phyloP scores from a whole-genome alignment of 2,329 filamentous ascomycete species.

The Tolypocladium pustulatum region DNA sequence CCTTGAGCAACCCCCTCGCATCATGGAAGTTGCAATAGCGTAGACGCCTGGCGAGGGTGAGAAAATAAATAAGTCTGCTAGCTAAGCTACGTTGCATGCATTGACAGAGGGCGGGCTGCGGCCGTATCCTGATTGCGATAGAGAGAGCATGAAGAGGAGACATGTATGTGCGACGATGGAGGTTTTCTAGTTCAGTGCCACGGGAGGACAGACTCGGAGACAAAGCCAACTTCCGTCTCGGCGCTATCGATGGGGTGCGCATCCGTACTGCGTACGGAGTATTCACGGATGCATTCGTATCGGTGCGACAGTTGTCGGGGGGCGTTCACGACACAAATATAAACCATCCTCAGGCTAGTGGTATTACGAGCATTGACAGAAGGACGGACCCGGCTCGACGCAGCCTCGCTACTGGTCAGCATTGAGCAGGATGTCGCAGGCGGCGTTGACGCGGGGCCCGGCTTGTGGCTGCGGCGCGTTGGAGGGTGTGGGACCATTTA shows the following conservation, averaged over 20 bases:
- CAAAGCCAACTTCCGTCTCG: background rate
- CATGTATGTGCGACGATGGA: background rate
- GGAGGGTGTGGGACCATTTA: background rate
- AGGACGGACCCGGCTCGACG: background rate
- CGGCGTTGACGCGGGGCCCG: background rate
- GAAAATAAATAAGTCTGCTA: too few species aligned
- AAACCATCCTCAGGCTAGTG: background rate
- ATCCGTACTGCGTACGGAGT: too few species aligned
- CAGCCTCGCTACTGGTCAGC: background rate
- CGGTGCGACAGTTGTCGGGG: background rate
- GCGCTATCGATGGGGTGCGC: background rate
- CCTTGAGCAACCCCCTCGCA: background rate
- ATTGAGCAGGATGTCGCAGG: background rate
- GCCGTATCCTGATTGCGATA: background rate
- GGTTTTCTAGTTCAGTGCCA: constrained; percentile 1
- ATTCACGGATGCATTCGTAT: background rate
- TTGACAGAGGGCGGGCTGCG: background rate
- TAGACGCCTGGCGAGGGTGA: too few species aligned
- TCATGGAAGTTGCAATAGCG: background rate
- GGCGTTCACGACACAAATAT: background rate
- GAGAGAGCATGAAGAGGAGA: background rate
- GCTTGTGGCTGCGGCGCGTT: background rate
- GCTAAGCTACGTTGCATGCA: background rate
- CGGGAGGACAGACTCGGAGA: background rate
- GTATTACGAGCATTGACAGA: background rate